These are phyloP conservation scores for Endoconidiophora polonica DNA, from an alignment of 2,329 filamentous ascomycete species.

Conservation along the genomic window DNA sequence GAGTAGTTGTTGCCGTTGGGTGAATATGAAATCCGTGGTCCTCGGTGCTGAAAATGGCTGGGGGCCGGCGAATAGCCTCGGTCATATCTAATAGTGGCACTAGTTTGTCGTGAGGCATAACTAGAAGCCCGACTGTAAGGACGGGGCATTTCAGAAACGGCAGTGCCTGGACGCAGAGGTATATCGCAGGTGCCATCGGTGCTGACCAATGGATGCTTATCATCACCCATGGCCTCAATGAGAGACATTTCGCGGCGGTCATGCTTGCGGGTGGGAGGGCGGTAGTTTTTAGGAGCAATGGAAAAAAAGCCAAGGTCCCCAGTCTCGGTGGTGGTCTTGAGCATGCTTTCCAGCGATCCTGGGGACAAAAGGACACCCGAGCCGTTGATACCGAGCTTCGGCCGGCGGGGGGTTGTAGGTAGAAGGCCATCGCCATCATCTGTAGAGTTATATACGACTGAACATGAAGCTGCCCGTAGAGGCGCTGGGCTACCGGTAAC, in stretches of 20 bases:
- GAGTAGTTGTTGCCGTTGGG: not conserved
- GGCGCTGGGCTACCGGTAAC: slow-evolving; percentile 3
- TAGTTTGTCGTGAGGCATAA: not conserved
- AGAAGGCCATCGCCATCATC: slow-evolving; percentile 8
- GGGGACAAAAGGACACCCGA: slow-evolving; percentile 27
- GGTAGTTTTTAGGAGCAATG: slow-evolving; percentile 24
- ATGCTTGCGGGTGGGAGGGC: slow-evolving; percentile 7
- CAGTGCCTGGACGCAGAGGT: not conserved
- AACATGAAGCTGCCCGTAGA: not conserved
- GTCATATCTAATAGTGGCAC: not conserved
- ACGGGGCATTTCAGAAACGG: not conserved
- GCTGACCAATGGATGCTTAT: slow-evolving; percentile 7
- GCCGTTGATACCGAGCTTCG: slow-evolving; percentile 8
- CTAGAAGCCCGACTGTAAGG: slow-evolving; percentile 9
- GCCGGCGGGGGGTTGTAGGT: slow-evolving; percentile 10
- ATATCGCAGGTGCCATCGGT: slow-evolving; percentile 1
- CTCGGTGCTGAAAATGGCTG: not conserved
- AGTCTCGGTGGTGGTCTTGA: slow-evolving; percentile 48
- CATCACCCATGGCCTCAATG: slow-evolving; percentile 10
- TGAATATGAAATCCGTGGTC: not conserved
- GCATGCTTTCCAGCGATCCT: slow-evolving; percentile 44
- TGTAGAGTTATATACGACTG: not conserved
- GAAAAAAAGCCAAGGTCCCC: slow-evolving; percentile 48
- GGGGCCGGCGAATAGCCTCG: slow-evolving; percentile 1
- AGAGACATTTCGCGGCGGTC: slow-evolving; percentile 9